Base-by-base conservation (phyloP, 2,329 filamentous ascomycete genomes). In the Arachnomyces sp. region DNA sequence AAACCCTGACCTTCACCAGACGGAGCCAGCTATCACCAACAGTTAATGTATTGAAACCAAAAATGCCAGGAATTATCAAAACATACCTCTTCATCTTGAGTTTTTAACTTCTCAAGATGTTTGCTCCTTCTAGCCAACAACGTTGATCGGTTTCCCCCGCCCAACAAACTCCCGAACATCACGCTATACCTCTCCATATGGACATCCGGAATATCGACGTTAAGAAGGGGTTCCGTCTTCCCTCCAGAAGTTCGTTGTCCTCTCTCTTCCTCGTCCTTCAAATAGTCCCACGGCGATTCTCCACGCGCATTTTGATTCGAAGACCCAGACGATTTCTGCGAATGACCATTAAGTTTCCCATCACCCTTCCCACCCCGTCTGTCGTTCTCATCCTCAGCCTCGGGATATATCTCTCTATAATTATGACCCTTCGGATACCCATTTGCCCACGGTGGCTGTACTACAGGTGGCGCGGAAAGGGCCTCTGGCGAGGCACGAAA, bases 141-240 rank as follows among this genome's bases (percentile, higher is more conserved):
- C 7, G 34, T 50, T 4, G 61, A 51, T 28, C 56, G 49, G 25
- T 55, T 48, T 45, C 58, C 45, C 77, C 59, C 56, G 28, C 53
- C 74, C 17, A 94, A 66, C 5, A 95, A 70, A 29, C 76, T 76
- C 40, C 81, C 79, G 56, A 96, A 95, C 89, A 95, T 95, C 49
- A 95, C 76, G 51, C 88, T 94, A 52, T 94, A 96, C 36, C 90
- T 73, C 58, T 95, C 90, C 72, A 96, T 72, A 46, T 82, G 78
- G 40, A 84, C 73, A 36, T 76, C 75, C 1, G 90, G 89, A 42
- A 95, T 92, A 38, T 89, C 78, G 12, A 95, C 74, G 51, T 88
- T 73, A 14, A 95, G 66, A 5, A 82, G 60, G 2, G 65, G 55
- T 13, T 45, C 41, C 3, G 36, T 20, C 30, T 36, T 38, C 25